Evolutionary conservation across 176 grass and related monocot genomes (phyloP), one percentile per base, ranked within the genome.

Genomic region (Musa schizocarpa): DNA sequence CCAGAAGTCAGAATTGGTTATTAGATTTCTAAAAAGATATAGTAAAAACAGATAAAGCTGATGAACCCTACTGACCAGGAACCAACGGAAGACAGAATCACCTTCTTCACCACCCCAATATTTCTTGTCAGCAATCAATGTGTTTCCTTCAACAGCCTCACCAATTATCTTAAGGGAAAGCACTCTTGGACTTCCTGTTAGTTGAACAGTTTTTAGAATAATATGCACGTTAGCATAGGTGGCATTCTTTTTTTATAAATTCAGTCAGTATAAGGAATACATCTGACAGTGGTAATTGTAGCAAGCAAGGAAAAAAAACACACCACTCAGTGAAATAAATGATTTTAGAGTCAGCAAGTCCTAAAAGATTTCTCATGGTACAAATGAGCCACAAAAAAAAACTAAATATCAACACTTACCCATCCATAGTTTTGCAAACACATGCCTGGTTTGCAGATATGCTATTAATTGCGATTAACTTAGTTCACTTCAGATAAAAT

Each of bases 21-120:
- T 29, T 13, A 67, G 11, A 12, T 7, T 29, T 67, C 29, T 52
- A 1, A 2, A 22, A 21, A 22, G 8, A 19, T 20, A 22, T 53
- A 16, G 4, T 55, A 74, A 23, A 23, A 73, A 53, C 4, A 80
- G 61, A 52, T 70, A 66, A 69, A 67, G 16, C 49, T 22, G 50
- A 59, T 65, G 57, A 85, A n/a, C 81, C 29, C 61, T 61, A 65
- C 88, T 67, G 83, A 99, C 95, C 88, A 91, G 76, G 74, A 91
- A 73, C 95, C 95, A 99, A 57, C 34, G 65, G 82, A 91, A 93
- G 52, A 94, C 74, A 54, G 90, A 87, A 49, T 99, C 74, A 52
- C 95, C 95, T 91, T 98, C 95, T 87, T 91, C 84, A 82, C 95
- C 95, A 61, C 95, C 95, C 95, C 95, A 99, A 81, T 99, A 99